A percentile compares a stretch with the other conserved stretches of the same genome.
phyloP scores from a whole-genome alignment of 805 yeast species.

The Hanseniaspora lachancei region DNA sequence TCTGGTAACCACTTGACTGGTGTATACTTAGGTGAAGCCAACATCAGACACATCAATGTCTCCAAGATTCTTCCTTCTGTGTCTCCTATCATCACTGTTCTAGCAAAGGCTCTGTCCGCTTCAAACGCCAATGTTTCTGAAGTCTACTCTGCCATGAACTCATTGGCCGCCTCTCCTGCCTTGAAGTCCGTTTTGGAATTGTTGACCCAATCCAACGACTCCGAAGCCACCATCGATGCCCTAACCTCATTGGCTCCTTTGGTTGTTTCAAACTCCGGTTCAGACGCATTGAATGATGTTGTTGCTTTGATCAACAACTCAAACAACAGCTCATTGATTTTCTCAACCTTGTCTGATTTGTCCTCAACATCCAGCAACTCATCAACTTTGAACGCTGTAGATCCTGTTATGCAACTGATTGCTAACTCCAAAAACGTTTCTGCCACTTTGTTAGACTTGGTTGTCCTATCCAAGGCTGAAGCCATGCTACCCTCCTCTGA shows the following conservation, averaged over 20 bases:
- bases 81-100: slow-evolving; percentile 20
- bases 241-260: slow-evolving; percentile 22
- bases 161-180: slow-evolving; percentile 21
- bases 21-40: slow-evolving; percentile 25
- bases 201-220: slow-evolving; percentile 20
- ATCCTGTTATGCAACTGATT: slow-evolving; percentile 16
- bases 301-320: slow-evolving; percentile 12
- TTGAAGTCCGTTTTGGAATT: slow-evolving; percentile 22
- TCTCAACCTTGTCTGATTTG: background rate
- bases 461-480: slow-evolving; percentile 17
- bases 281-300: slow-evolving; percentile 1
- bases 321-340: slow-evolving; percentile 9
- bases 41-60: slow-evolving; percentile 24
- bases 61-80: slow-evolving; percentile 25
- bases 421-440: slow-evolving; percentile 17
- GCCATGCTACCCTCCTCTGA: slow-evolving; percentile 11
- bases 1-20: slow-evolving; percentile 23
- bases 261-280: slow-evolving; percentile 15
- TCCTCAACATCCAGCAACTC: slow-evolving; percentile 7
- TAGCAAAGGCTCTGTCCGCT: slow-evolving; percentile 22
- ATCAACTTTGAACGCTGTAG: slow-evolving; percentile 15
- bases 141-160: slow-evolving; percentile 20
- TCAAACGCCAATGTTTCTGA: slow-evolving; percentile 17
- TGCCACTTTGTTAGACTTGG: slow-evolving; percentile 18
- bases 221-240: slow-evolving; percentile 20